Percentiles rank a stretch among this genome's conserved stretches.
Conservation (phyloP, 192 early-diverging fungal species). For the Endogone sp. region DNA sequence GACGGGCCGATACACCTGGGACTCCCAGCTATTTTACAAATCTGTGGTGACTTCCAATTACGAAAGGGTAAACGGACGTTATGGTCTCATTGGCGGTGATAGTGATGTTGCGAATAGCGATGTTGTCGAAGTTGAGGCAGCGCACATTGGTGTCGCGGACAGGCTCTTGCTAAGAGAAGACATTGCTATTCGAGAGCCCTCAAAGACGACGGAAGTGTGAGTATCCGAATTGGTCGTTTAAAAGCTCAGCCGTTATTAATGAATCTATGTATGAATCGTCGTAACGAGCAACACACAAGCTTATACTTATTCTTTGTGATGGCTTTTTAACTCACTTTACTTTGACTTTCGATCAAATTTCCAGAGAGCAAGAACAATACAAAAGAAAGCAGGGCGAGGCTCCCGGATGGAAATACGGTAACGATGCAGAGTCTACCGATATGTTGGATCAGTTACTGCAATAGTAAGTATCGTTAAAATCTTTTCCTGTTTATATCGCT, state of each 20-base stretch:
- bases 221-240: no score
- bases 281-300: no score
- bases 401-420: constrained; percentile 38
- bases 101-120: neutral
- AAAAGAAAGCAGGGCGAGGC: constrained; percentile 12
- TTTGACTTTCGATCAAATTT: constrained; percentile 4
- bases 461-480: constrained; percentile 35
- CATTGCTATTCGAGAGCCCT: constrained; percentile 18
- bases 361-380: constrained; percentile 30
- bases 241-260: no score
- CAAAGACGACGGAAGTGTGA: neutral
- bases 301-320: neutral
- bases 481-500: neutral
- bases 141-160: constrained; percentile 27
- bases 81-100: neutral
- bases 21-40: constrained; percentile 68
- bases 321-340: neutral
- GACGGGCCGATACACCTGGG: constrained; percentile 82
- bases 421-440: constrained; percentile 36
- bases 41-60: constrained; percentile 5
- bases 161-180: constrained; percentile 25
- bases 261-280: no score
- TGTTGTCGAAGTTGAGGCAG: neutral
- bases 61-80: neutral
- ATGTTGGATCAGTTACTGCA: constrained; percentile 51